phyloP scores from a whole-genome alignment of 1,284 basidiomycete genomes.

The Ustilago xerochloae region DNA sequence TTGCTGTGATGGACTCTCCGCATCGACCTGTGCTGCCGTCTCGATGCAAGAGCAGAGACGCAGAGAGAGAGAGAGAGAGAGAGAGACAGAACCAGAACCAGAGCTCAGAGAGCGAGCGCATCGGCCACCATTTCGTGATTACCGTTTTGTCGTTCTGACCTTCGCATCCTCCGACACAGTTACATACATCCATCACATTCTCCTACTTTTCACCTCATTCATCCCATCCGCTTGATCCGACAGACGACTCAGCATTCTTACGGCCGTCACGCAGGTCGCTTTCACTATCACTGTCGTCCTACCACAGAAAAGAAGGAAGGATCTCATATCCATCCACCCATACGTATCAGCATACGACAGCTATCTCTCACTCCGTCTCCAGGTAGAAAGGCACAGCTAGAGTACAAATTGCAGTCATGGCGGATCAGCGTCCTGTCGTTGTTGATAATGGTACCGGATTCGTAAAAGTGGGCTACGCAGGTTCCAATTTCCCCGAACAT shows the following conservation, averaged over 20 bases:
- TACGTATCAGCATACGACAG: background rate
- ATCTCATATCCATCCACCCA: background rate
- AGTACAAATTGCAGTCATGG: conserved; percentile 62
- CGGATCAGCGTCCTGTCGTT: conserved; percentile 77
- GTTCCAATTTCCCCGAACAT: conserved; percentile 89
- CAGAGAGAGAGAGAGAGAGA: too few species aligned
- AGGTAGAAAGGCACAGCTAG: too few species aligned
- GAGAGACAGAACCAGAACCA: background rate
- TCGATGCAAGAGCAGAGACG: too few species aligned
- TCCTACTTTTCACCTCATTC: background rate
- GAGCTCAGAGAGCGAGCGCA: background rate
- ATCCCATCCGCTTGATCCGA: background rate
- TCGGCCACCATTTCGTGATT: conserved; percentile 4
- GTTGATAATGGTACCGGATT: conserved; percentile 95
- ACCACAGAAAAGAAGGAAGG: too few species aligned
- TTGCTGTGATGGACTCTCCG: background rate
- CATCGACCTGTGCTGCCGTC: conserved; percentile 5
- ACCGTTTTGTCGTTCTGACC: background rate
- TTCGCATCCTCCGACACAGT: background rate
- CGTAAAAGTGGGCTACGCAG: conserved; percentile 97
- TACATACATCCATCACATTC: background rate
- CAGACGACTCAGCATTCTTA: too few species aligned
- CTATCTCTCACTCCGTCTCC: background rate
- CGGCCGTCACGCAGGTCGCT: background rate
- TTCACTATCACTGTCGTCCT: background rate